phyloP scores from a whole-genome alignment of 2,329 filamentous ascomycete species.

The Aspergillus carbonarius region DNA sequence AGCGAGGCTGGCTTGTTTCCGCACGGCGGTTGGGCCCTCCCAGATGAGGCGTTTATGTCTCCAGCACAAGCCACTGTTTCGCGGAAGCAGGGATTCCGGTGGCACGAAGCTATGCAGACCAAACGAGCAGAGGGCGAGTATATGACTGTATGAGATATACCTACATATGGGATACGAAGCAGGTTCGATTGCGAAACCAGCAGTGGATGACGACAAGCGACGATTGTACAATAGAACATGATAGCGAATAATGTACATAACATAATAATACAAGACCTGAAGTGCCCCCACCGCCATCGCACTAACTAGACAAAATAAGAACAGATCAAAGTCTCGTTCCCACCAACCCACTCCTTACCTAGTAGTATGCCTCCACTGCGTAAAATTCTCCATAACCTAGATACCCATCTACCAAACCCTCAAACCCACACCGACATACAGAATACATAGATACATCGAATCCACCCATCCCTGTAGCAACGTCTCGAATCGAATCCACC shows the following conservation, averaged over 20 bases:
- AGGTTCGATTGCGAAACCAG: neutral
- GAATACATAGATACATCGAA: too few relatives aligned
- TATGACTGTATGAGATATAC: constrained; percentile 35
- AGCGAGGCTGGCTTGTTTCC: neutral
- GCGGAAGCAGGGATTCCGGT: constrained; percentile 34
- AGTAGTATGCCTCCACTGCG: neutral
- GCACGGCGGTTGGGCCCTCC: constrained; percentile 7
- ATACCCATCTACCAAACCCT: neutral
- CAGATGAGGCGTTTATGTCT: constrained; percentile 8
- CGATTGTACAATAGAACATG: neutral
- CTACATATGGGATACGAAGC: neutral
- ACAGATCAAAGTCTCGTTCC: neutral
- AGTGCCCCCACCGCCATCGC: neutral
- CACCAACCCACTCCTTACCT: neutral
- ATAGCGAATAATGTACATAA: neutral
- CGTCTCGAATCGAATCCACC: neutral
- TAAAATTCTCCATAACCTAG: neutral
- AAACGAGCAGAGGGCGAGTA: constrained; percentile 40
- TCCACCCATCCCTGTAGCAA: neutral
- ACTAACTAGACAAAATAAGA: neutral
- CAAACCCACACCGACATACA: neutral
- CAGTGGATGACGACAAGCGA: neutral
- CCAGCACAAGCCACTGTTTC: neutral
- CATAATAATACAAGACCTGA: neutral
- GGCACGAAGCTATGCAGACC: constrained; percentile 38